Evolutionary conservation across 352 stramenopile species (phyloP).

Genomic region (Pythium aquatile): DNA sequence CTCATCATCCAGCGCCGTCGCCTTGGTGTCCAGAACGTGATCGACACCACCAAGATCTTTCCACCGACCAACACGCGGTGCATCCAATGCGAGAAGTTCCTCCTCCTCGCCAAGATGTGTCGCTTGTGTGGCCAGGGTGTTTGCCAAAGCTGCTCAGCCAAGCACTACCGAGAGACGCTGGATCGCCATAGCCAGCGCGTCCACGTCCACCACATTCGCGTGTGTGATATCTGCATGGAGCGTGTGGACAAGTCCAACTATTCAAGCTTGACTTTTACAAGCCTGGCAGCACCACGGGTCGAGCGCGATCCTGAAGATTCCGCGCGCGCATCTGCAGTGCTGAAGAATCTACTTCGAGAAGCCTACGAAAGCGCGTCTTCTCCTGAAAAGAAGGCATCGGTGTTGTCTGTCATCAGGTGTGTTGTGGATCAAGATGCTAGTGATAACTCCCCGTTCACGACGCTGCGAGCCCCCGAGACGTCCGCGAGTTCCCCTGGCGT

Average conservation of each 20-base stretch:
- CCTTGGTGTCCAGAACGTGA: slow-evolving; percentile 52
- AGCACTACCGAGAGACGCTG: slow-evolving; percentile 29
- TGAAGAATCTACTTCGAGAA: slow-evolving; percentile 40
- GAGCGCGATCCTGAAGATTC: slow-evolving; percentile 25
- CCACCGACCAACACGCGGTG: slow-evolving; percentile 48
- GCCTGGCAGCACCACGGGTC: slow-evolving; percentile 24
- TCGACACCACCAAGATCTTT: slow-evolving; percentile 38
- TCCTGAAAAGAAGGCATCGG: slow-evolving; percentile 34
- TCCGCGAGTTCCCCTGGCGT: too few relatives aligned
- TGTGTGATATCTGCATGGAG: slow-evolving; percentile 57
- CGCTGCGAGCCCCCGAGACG: too few relatives aligned
- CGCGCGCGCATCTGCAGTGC: slow-evolving; percentile 29
- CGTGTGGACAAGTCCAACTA: slow-evolving; percentile 59
- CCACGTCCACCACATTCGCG: slow-evolving; percentile 32
- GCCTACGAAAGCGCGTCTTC: slow-evolving; percentile 31
- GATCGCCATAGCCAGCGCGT: neutral
- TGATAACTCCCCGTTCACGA: too few relatives aligned
- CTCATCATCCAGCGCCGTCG: slow-evolving; percentile 55
- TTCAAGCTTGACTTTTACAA: slow-evolving; percentile 34
- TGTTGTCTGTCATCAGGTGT: slow-evolving; percentile 46
- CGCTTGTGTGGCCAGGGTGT: slow-evolving; percentile 62
- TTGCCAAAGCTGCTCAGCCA: slow-evolving; percentile 45
- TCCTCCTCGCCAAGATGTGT: slow-evolving; percentile 48
- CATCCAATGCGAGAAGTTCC: slow-evolving; percentile 59
- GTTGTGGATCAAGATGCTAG: slow-evolving; percentile 37